These are phyloP conservation scores for Trametes cubensis DNA, from an alignment of 768 basidiomycete genomes.

Conservation along the genomic window DNA sequence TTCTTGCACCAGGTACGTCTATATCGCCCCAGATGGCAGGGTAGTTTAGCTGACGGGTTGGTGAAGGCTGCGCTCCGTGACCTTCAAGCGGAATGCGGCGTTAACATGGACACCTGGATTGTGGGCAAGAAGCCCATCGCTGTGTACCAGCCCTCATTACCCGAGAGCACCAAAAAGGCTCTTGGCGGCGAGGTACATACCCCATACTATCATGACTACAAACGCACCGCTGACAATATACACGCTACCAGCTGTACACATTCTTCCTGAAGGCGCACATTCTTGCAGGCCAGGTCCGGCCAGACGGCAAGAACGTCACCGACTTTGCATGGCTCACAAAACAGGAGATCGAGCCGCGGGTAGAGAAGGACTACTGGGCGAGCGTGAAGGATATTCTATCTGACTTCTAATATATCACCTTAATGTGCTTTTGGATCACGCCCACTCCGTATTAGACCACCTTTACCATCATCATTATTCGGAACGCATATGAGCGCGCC, in stretches of 20 bases:
- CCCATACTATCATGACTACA: too few relatives aligned
- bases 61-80: slow-evolving; percentile 73
- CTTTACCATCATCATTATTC: neutral
- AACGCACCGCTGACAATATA: neutral
- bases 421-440: slow-evolving; percentile 17
- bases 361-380: slow-evolving; percentile 74
- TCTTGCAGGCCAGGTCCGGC: slow-evolving; percentile 80
- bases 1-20: slow-evolving; percentile 73
- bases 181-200: slow-evolving; percentile 23
- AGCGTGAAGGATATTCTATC: slow-evolving; percentile 81
- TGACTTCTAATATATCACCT: slow-evolving; percentile 46
- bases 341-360: slow-evolving; percentile 76
- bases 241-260: slow-evolving; percentile 54
- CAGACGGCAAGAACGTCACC: slow-evolving; percentile 52
- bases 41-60: slow-evolving; percentile 13
- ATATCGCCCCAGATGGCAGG: neutral
- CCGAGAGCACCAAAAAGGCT: slow-evolving; percentile 25
- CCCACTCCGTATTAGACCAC: slow-evolving; percentile 12
- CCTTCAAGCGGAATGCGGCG: slow-evolving; percentile 72
- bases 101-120: slow-evolving; percentile 90
- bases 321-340: slow-evolving; percentile 96
- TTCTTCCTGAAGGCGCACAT: slow-evolving; percentile 97
- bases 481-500: neutral
- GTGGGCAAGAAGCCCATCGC: slow-evolving; percentile 91
- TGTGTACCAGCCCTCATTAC: slow-evolving; percentile 58